A percentile compares a stretch with the other conserved stretches of the same genome.
Conservation (phyloP, 176 grass and related monocot species). For the Zoysia pacifica region DNA sequence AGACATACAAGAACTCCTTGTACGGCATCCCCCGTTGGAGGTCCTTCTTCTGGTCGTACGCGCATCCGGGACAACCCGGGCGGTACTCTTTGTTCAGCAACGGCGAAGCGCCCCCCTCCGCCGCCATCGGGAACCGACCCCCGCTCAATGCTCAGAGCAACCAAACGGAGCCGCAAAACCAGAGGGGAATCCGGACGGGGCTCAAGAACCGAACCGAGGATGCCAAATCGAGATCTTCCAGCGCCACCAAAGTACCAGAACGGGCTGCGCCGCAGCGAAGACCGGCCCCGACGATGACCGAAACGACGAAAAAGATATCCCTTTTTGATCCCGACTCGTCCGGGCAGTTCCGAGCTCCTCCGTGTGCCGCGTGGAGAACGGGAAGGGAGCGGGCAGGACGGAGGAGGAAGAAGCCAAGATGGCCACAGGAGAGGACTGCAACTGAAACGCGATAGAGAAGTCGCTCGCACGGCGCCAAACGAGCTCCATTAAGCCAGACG, state of each 20-base stretch:
- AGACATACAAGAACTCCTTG: constrained; percentile 56
- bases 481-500: not conserved
- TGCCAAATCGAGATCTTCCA: not conserved
- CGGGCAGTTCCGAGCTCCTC: not conserved
- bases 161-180: not conserved
- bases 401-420: constrained; percentile 23
- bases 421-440: not conserved
- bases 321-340: not conserved
- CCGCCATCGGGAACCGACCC: not conserved
- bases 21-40: constrained; percentile 39
- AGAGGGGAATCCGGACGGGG: no score
- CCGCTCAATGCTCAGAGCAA: not conserved
- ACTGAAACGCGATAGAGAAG: not conserved
- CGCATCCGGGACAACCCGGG: constrained; percentile 50
- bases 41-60: constrained; percentile 31
- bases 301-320: not conserved
- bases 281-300: not conserved
- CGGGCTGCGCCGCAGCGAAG: not conserved
- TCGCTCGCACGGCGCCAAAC: not conserved
- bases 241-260: not conserved
- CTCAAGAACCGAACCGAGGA: not conserved
- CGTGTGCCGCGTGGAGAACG: no score
- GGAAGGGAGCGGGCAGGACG: not conserved
- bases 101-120: constrained; percentile 4
- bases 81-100: constrained; percentile 37